A percentile compares a stretch with the other conserved stretches of the same genome.
Conservation (phyloP, 1,284 basidiomycete genomes). For the Irpex sp. region DNA sequence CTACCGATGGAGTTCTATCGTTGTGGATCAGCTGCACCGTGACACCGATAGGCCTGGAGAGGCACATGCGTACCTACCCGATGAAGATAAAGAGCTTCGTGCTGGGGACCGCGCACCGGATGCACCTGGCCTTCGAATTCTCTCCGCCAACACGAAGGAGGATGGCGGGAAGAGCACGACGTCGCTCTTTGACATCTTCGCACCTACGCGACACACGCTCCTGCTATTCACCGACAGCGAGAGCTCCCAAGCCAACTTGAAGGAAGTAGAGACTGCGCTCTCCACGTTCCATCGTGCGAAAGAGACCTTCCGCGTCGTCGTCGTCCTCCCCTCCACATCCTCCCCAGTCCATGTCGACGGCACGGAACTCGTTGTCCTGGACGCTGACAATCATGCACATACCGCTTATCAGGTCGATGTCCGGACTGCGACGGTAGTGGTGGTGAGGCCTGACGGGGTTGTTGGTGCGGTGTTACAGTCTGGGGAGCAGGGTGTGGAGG, state of each 20-base stretch:
- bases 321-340: constrained; percentile 3
- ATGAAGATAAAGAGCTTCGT: constrained; percentile 14
- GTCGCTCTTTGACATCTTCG: constrained; percentile 17
- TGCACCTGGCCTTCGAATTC: constrained; percentile 27
- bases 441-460: constrained; percentile 22
- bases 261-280: not conserved
- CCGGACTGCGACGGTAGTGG: constrained; percentile 1
- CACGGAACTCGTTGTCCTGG: constrained; percentile 1
- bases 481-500: not conserved
- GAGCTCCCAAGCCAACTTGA: not conserved
- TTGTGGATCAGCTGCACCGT: constrained; percentile 22
- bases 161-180: not conserved
- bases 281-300: not conserved
- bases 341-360: not conserved
- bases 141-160: not conserved
- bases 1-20: constrained; percentile 29
- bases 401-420: constrained; percentile 8
- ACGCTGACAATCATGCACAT: constrained; percentile 13
- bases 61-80: constrained; percentile 6
- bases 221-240: constrained; percentile 18
- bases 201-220: constrained; percentile 18
- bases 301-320: constrained; percentile 8
- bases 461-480: constrained; percentile 15
- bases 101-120: constrained; percentile 33
- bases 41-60: constrained; percentile 7